These are phyloP conservation scores for Begonia masoniana DNA, from an alignment of 306 rosid genomes.

Conservation along the genomic window DNA sequence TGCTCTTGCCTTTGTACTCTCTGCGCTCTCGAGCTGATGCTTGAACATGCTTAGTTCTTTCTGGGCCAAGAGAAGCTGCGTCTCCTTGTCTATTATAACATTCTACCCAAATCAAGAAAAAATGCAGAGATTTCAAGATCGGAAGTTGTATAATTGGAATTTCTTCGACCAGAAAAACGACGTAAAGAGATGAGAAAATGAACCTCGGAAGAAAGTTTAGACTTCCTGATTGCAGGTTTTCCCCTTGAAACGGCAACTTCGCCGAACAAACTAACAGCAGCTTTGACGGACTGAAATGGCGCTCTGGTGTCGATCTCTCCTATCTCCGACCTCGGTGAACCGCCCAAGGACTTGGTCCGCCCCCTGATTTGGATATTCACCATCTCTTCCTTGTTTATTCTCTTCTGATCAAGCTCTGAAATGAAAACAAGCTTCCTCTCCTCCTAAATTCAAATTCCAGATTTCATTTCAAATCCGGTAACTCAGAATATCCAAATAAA, in stretches of 20 bases:
- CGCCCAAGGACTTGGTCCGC: slow-evolving; percentile 13
- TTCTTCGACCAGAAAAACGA: too few relatives aligned
- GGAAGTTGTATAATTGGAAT: too few relatives aligned
- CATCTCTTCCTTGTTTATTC: slow-evolving; percentile 23
- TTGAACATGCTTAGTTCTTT: slow-evolving; percentile 42
- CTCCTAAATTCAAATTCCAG: too few relatives aligned
- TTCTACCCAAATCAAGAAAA: slow-evolving; percentile 18
- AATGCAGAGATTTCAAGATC: not conserved
- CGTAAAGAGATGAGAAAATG: not conserved
- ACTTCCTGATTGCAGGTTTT: slow-evolving; percentile 1
- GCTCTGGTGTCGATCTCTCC: slow-evolving; percentile 91
- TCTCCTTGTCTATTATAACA: slow-evolving; percentile 58
- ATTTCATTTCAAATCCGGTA: too few relatives aligned
- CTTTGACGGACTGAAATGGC: slow-evolving; percentile 96
- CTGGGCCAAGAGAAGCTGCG: slow-evolving; percentile 55
- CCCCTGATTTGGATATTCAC: slow-evolving; percentile 17
- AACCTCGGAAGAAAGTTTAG: slow-evolving; percentile 11
- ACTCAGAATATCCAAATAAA: too few relatives aligned
- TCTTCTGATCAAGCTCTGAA: too few relatives aligned
- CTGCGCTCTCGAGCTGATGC: slow-evolving; percentile 32
- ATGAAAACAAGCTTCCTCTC: too few relatives aligned
- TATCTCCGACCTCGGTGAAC: slow-evolving; percentile 63
- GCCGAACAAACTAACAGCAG: slow-evolving; percentile 79
- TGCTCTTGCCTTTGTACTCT: slow-evolving; percentile 31
- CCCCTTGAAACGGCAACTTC: slow-evolving; percentile 52